phyloP scores from a whole-genome alignment of 768 basidiomycete genomes.

The Kwoniella europaea region DNA sequence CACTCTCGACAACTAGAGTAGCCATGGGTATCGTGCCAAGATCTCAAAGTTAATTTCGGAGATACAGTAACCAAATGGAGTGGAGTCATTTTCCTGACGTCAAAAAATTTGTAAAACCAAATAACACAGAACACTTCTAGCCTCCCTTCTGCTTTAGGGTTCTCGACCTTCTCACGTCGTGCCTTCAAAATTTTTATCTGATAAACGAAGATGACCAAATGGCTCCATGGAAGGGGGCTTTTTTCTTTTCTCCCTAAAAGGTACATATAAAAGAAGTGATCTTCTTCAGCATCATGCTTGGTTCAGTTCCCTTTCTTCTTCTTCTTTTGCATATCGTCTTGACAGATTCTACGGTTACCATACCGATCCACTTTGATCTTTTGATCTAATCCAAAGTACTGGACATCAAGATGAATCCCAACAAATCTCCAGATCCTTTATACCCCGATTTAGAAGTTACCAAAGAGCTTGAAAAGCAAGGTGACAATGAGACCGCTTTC shows the following conservation, averaged over 20 bases:
- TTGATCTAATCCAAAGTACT: too few relatives aligned
- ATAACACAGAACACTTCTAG: neutral
- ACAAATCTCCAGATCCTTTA: slow-evolving; percentile 6
- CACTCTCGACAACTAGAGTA: too few relatives aligned
- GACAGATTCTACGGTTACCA: too few relatives aligned
- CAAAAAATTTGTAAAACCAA: too few relatives aligned
- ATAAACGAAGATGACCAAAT: neutral
- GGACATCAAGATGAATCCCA: slow-evolving; percentile 1
- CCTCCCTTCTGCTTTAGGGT: neutral
- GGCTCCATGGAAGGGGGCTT: neutral
- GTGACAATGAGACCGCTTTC: slow-evolving; percentile 31
- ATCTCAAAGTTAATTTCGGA: too few relatives aligned
- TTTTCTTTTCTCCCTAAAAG: too few relatives aligned
- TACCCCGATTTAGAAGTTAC: slow-evolving; percentile 2
- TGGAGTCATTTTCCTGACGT: neutral
- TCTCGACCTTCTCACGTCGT: neutral
- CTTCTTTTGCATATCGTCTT: neutral
- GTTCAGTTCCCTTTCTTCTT: neutral
- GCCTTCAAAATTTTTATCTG: neutral
- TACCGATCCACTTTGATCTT: too few relatives aligned
- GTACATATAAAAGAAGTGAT: too few relatives aligned
- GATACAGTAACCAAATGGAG: neutral
- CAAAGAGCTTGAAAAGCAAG: slow-evolving; percentile 20
- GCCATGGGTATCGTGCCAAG: too few relatives aligned
- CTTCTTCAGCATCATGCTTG: too few relatives aligned